Evolutionary conservation across 306 rosid species (phyloP), one percentile per base, ranked within the genome.

Genomic region (Citrullus mucosospermus): DNA sequence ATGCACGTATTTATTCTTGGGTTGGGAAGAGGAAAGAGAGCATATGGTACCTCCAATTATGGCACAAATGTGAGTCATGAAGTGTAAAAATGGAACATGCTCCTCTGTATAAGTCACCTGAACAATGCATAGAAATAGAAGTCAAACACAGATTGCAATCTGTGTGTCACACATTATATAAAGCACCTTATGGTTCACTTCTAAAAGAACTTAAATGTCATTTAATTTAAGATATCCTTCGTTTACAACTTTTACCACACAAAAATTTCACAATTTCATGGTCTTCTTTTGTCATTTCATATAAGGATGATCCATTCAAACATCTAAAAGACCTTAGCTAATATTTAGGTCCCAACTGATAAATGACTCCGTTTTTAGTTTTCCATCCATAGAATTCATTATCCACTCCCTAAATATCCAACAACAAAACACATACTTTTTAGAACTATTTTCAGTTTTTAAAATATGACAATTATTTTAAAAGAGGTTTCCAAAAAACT

Each of bases 91-190:
- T 18, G 97, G 91, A 65, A 65, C 84, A 76, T 85, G 96, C 80
- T 89, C 93, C 84, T 90, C 98, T 80, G 82, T 91, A 48, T 87
- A 89, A 61, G 84, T 91, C 85, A 93, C 98, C 97, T 93, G 92
- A 79, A 87, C 78, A 67, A 87, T 55, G 77, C 63, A 77, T 30
- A 73, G 61, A 51, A 72, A 51, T 16, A 73, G 56, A 43, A 30
- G 30, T 50, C 46, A 50, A 73, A 73, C 60, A 71, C 25, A 71
- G 76, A 70, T 41, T 65, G 51, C 56, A 69, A 44, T n/a, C 12
- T 5, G 16, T 39, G 73, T 38, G 22, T 13, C 25, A 65, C 48
- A 36, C 9, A n/a, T 43, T 41, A 43, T 67, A 10, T 41, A 41
- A 53, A 67, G 10, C 2, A 5, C 30, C 15, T n/a, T 41, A 20